These are phyloP conservation scores for Diaporthe vexans DNA, from an alignment of 2,329 filamentous ascomycete genomes.

Conservation along the genomic window DNA sequence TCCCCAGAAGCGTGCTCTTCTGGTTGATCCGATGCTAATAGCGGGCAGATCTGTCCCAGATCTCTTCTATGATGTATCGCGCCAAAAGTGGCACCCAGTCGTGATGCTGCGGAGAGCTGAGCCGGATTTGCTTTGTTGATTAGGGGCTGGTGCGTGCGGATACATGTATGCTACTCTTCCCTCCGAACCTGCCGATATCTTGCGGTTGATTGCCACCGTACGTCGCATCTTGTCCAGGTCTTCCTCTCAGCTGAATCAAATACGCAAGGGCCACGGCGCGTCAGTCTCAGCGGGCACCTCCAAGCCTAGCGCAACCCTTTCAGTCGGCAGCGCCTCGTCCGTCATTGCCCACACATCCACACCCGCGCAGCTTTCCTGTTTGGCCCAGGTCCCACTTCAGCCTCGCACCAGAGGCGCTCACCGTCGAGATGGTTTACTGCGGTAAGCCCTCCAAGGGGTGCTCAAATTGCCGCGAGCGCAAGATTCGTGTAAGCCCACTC, in stretches of 20 bases:
- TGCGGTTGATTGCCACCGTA: background rate
- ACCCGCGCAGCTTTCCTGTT: constrained; percentile 28
- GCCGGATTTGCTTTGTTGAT: constrained; percentile 8
- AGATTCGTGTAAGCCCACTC: constrained; percentile 64
- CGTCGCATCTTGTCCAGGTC: constrained; percentile 18
- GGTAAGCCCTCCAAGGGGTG: constrained; percentile 71
- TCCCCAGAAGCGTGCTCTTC: constrained; percentile 22
- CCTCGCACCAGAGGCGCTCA: constrained; percentile 20
- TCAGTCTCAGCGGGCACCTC: constrained; percentile 16
- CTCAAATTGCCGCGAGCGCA: constrained; percentile 68
- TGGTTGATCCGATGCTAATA: constrained; percentile 27
- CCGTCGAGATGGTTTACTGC: constrained; percentile 66
- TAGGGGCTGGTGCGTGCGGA: background rate
- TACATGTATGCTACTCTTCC: constrained; percentile 25
- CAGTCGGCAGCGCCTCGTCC: constrained; percentile 1
- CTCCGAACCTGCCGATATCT: constrained; percentile 19
- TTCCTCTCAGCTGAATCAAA: background rate
- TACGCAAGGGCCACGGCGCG: constrained; percentile 12
- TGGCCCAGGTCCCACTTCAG: constrained; percentile 21
- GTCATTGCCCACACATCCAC: constrained; percentile 5
- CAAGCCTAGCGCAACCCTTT: background rate
- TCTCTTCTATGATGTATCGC: constrained; percentile 11
- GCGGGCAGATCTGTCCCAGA: constrained; percentile 28
- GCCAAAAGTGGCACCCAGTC: constrained; percentile 22
- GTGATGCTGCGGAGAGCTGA: constrained; percentile 20